Evolutionary conservation across 2,329 filamentous ascomycete genomes (phyloP).

Genomic region (Stenocarpella maydis): DNA sequence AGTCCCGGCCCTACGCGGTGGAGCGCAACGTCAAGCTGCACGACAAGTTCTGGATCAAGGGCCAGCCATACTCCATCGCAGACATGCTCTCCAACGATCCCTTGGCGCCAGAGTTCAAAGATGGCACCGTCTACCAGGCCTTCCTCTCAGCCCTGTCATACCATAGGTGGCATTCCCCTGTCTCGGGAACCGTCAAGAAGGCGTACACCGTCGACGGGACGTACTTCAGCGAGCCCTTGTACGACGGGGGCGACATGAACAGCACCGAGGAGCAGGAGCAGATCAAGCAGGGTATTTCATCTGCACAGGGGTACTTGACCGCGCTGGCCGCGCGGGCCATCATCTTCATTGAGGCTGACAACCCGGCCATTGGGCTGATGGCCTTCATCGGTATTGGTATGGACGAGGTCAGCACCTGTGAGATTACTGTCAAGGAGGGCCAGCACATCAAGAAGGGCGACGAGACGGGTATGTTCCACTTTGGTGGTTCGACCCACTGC

Average conservation of each 20-base stretch:
- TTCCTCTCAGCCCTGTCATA: constrained; percentile 74
- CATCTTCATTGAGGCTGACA: constrained; percentile 55
- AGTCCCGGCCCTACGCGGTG: constrained; percentile 66
- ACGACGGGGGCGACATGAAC: constrained; percentile 50
- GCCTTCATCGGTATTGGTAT: constrained; percentile 77
- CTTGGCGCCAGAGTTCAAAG: constrained; percentile 62
- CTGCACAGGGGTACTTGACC: constrained; percentile 72
- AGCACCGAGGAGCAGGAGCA: constrained; percentile 22
- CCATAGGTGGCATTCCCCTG: constrained; percentile 77
- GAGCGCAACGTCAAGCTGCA: constrained; percentile 59
- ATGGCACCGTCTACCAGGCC: constrained; percentile 75
- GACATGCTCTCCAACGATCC: constrained; percentile 70
- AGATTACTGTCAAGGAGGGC: constrained; percentile 73
- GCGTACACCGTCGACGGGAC: constrained; percentile 69
- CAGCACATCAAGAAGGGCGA: constrained; percentile 74
- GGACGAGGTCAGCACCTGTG: constrained; percentile 79
- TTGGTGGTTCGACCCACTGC: constrained; percentile 76
- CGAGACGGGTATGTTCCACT: constrained; percentile 81
- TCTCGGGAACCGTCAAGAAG: constrained; percentile 64
- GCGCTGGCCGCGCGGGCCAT: constrained; percentile 73
- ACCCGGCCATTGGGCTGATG: constrained; percentile 72
- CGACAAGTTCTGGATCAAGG: constrained; percentile 74
- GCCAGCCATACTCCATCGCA: constrained; percentile 70
- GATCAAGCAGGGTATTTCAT: constrained; percentile 50
- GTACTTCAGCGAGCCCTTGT: constrained; percentile 70